Percentiles rank a stretch among this genome's conserved stretches.
These are phyloP conservation scores for Tetratostichococcus sp. DNA, from an alignment of 139 green algal genomes.

Conservation along the genomic window DNA sequence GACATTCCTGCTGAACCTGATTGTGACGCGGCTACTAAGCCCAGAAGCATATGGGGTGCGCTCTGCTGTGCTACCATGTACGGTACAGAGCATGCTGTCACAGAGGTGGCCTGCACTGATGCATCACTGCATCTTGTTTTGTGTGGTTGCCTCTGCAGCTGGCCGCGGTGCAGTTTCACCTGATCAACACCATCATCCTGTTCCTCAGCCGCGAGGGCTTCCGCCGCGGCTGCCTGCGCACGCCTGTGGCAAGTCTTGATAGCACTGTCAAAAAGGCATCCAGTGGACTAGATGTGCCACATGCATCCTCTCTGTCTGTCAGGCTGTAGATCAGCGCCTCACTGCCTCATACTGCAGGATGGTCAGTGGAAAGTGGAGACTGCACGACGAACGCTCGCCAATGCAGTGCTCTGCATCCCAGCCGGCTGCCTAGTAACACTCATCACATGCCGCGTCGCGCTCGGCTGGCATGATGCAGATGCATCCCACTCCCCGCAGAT, in stretches of 20 bases:
- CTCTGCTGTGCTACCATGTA: not conserved
- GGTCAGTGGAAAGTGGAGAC: slow-evolving; percentile 6
- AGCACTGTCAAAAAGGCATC: too few species aligned
- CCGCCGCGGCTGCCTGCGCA: slow-evolving; percentile 70
- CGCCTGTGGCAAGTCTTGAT: slow-evolving; percentile 10
- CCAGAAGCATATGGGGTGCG: slow-evolving; percentile 79
- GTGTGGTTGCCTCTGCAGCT: slow-evolving; percentile 39
- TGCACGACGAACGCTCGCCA: slow-evolving; percentile 1
- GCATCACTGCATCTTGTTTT: not conserved
- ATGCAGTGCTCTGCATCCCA: slow-evolving; percentile 6
- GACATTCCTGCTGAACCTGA: slow-evolving; percentile 82
- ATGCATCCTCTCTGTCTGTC: not conserved
- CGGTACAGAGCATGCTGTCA: too few species aligned
- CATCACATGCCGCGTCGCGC: slow-evolving; percentile 2
- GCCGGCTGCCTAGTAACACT: slow-evolving; percentile 4
- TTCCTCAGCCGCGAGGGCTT: slow-evolving; percentile 84
- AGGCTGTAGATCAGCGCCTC: too few species aligned
- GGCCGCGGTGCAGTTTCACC: slow-evolving; percentile 80
- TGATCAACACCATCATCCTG: slow-evolving; percentile 86
- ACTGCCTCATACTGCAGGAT: too few species aligned
- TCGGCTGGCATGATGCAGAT: not conserved
- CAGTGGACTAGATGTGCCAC: too few species aligned
- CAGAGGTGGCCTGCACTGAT: too few species aligned
- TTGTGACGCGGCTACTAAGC: slow-evolving; percentile 62
- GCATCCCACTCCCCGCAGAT: not conserved